Percentiles rank a stretch among this genome's conserved stretches.
These are phyloP conservation scores for Calonectria leucothoes DNA, from an alignment of 2,329 filamentous ascomycete genomes.

Conservation along the genomic window DNA sequence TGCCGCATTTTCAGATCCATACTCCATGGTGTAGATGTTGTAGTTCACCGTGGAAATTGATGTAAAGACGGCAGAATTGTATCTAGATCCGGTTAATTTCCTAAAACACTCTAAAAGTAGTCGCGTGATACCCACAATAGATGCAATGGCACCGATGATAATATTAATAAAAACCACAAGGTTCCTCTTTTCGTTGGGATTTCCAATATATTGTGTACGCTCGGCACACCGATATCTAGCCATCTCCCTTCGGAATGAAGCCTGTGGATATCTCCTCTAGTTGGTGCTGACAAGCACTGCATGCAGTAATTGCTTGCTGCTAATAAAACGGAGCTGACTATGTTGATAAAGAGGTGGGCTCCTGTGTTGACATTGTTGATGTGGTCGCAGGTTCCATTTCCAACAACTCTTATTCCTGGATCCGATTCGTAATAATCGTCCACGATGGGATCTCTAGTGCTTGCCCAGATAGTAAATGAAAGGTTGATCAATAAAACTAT, in stretches of 20 bases:
- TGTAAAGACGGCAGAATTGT: slow-evolving; percentile 20
- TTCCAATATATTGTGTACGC: slow-evolving; percentile 20
- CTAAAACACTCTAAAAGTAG: not conserved
- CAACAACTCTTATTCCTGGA: not conserved
- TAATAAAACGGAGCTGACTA: slow-evolving; percentile 17
- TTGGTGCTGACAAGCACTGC: slow-evolving; percentile 48
- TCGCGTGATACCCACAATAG: not conserved
- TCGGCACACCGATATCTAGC: slow-evolving; percentile 34
- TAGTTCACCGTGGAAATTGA: slow-evolving; percentile 6
- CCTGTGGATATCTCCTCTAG: slow-evolving; percentile 43
- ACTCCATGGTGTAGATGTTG: not conserved
- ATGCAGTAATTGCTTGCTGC: slow-evolving; percentile 48
- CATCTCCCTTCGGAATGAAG: slow-evolving; percentile 17
- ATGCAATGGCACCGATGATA: slow-evolving; percentile 16
- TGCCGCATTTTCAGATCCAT: not conserved
- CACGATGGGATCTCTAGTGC: not conserved
- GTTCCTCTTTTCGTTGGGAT: not conserved
- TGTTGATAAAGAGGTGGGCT: slow-evolving; percentile 25
- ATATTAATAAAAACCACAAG: not conserved
- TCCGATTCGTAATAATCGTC: not conserved
- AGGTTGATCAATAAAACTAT: not conserved
- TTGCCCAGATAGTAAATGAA: not conserved
- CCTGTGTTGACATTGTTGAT: not conserved
- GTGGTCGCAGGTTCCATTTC: not conserved
- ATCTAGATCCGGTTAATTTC: not conserved